phyloP scores from a whole-genome alignment of 1,139 yeast genomes.

The Ogataea hybrid region DNA sequence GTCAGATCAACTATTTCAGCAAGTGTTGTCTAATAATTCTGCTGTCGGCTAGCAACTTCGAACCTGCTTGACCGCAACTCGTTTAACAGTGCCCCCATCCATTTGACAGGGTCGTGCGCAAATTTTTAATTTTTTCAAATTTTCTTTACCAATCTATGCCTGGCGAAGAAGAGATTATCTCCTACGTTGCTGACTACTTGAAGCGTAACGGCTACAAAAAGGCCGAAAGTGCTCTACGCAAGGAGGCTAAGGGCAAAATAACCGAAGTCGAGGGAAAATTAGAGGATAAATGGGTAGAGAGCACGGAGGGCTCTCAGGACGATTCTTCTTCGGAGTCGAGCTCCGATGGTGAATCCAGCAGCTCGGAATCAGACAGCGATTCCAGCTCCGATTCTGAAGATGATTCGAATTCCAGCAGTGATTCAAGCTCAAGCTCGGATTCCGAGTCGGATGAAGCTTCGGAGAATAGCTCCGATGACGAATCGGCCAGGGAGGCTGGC shows the following conservation, averaged over 20 bases:
- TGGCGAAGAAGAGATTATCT: slow-evolving; percentile 19
- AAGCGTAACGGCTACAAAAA: slow-evolving; percentile 37
- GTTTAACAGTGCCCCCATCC: neutral
- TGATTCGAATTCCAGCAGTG: slow-evolving; percentile 1
- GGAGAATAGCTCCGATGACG: too few species aligned
- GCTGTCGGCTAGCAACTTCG: too few species aligned
- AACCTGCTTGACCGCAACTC: too few species aligned
- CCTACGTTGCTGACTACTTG: slow-evolving; percentile 31
- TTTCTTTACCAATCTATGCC: slow-evolving; percentile 11
- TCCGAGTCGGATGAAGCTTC: too few species aligned
- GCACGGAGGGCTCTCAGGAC: slow-evolving; percentile 4
- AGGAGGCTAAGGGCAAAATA: slow-evolving; percentile 29
- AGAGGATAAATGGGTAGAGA: slow-evolving; percentile 15
- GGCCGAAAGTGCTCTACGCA: slow-evolving; percentile 39
- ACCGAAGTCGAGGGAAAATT: slow-evolving; percentile 12
- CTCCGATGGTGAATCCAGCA: slow-evolving; percentile 6
- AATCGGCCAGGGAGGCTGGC: neutral
- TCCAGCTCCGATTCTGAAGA: slow-evolving; percentile 5
- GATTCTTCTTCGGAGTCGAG: neutral
- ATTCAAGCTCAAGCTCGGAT: slow-evolving; percentile 2
- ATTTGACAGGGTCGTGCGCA: slow-evolving; percentile 4
- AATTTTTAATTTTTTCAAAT: slow-evolving; percentile 2
- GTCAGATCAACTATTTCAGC: too few species aligned
- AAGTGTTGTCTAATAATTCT: too few species aligned
- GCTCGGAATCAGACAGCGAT: neutral